These are phyloP conservation scores for Jacaranda copaia DNA, from an alignment of 257 asterid species.

Conservation along the genomic window DNA sequence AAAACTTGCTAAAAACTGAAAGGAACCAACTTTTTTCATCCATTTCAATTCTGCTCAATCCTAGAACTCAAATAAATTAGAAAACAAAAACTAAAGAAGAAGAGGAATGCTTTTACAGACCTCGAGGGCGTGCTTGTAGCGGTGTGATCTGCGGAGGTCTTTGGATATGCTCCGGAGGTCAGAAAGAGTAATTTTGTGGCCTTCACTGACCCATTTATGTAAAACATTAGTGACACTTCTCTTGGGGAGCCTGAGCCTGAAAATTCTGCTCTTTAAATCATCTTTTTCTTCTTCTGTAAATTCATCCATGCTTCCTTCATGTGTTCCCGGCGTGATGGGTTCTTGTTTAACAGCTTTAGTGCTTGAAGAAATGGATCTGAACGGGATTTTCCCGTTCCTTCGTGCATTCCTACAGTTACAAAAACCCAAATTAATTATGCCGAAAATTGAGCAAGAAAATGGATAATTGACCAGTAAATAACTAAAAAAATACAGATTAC, in stretches of 20 bases:
- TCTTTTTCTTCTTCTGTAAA: constrained; percentile 50
- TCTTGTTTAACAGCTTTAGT: constrained; percentile 50
- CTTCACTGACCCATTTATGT: constrained; percentile 80
- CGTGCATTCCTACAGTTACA: constrained; percentile 44
- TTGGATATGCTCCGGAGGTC: constrained; percentile 83
- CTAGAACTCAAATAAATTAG: neutral
- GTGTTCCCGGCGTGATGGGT: constrained; percentile 9
- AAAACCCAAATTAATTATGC: constrained; percentile 4
- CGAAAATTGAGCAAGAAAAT: neutral
- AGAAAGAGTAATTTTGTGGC: constrained; percentile 55
- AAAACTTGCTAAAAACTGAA: neutral
- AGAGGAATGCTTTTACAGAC: constrained; percentile 39
- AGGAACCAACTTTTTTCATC: neutral
- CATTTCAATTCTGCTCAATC: neutral
- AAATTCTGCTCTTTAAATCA: constrained; percentile 84
- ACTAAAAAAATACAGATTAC: neutral
- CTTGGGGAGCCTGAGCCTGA: constrained; percentile 84
- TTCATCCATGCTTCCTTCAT: constrained; percentile 37
- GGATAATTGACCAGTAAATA: neutral
- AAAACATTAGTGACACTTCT: constrained; percentile 80
- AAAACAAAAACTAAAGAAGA: neutral
- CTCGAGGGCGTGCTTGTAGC: constrained; percentile 96
- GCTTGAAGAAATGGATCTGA: constrained; percentile 64
- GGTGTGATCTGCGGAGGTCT: constrained; percentile 72
- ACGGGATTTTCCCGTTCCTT: constrained; percentile 38